Evolutionary conservation across 2,329 filamentous ascomycete species (phyloP), one percentile per base, ranked within the genome.

Genomic region (Neurospora sp.): DNA sequence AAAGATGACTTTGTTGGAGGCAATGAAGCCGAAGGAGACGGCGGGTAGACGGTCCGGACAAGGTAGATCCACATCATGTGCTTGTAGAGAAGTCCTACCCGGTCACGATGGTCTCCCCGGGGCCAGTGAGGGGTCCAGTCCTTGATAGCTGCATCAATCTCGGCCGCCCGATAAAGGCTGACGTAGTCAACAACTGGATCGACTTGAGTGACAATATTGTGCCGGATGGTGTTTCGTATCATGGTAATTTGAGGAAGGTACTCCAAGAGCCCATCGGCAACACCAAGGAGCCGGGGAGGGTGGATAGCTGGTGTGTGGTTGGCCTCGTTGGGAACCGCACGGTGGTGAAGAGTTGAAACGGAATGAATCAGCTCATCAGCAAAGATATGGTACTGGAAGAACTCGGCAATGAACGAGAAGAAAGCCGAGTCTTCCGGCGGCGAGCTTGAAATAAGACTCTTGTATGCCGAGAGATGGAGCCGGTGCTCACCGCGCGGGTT

Each of bases 311-410:
- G 73, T 46, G 79, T 73, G 2, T 82, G 79, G 40, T 79, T 77
- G 82, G 83, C 85, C 58, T 82, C 79, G 68, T 84, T 81, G 0
- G 79, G 79, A 72, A 79, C 81, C 17, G 82, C 82, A 33, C 52
- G 52, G 28, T 36, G 52, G 15, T 62, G 52, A 62, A 62, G 52
- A 62, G 52, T 33, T 33, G 52, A 62, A 36, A 62, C 52, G 69
- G 84, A 82, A 76, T 82, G 84, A 68, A 90, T 81, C 1, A 90
- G 79, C 72, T 90, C 87, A 74, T 90, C 87, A n/a, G 87, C 87
- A 71, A 84, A 87, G 52, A 90, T 87, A 78, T 96, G 92, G 76
- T 96, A 97, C 77, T 93, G 91, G 79, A 96, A 95, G 80, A 96
- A 95, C 78, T 92, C 90, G 72, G 90, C 89, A 71, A 89, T 86